Base-by-base conservation (phyloP, 1,284 basidiomycete species). In the Ganoderma sp. region DNA sequence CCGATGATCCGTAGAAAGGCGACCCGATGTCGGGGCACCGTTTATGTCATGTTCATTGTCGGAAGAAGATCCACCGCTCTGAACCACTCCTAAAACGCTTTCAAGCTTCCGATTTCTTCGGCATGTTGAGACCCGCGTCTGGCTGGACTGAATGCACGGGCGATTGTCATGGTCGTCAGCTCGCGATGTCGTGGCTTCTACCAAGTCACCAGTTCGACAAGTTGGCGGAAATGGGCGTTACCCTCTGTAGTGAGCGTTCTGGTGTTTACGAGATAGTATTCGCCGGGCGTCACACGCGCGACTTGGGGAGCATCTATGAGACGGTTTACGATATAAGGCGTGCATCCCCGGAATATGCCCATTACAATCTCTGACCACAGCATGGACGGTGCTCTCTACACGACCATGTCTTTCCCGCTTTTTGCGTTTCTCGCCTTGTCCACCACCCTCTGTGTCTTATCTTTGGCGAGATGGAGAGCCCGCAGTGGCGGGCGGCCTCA, bases 401-500 rank as follows among this genome's bases (percentile, higher is more conserved):
- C 52, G 6, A 8, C 17, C 52, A 54, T 54, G 52, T 14, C 52
- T 17, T 54, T 32, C 52, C 52, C 52, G 5, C 25, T 32, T 54
- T 12, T 54, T 14, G 52, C 12, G 22, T 17, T 64, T 28, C 32
- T 64, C 7, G 54, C 15, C 19, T 41, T 58, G 6, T 15, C 37
- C 14, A 19, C 25, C 52, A 15, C 52, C 3, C 14, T n/a, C 19
- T 65, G 52, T 19, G 37, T 41, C 9, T 15, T 34, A 10, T 50
- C 32, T 22, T n/a, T 17, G 19, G 61, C 48, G 7, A 39, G 14
- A 32, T 63, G 61, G 61, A 48, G 25, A 15, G n/a, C 34, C n/a
- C 61, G 61, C 5, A 57, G 37, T 17, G 28, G 63, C 4, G 57
- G 52, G 1, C 37, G n/a, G 9, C 50, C 65, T 8, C 56, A 62